Evolutionary conservation across 176 grass and related monocot genomes (phyloP).

Genomic region (Otatea glauca): DNA sequence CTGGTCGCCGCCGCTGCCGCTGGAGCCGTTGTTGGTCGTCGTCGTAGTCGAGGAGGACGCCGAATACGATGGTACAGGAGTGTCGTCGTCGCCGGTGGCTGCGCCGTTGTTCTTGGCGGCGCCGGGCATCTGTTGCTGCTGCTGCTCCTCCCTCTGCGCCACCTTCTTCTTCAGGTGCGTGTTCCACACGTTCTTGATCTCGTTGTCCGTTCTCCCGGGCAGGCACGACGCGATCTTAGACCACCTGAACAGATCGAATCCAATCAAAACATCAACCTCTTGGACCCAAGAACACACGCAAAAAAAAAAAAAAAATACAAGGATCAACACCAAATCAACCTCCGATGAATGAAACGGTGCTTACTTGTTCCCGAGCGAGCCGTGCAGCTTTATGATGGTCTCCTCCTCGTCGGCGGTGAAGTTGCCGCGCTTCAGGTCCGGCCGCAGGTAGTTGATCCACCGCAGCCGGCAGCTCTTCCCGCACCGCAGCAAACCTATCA

Average conservation of each 20-base stretch:
- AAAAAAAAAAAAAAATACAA: neutral
- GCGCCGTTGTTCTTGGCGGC: neutral
- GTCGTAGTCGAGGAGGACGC: slow-evolving; percentile 44
- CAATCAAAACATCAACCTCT: neutral
- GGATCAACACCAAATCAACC: neutral
- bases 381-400: slow-evolving; percentile 76
- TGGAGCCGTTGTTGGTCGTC: slow-evolving; percentile 35
- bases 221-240: slow-evolving; percentile 84
- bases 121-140: neutral
- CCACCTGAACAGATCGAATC: slow-evolving; percentile 51
- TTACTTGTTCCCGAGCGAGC: slow-evolving; percentile 86
- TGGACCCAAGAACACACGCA: neutral
- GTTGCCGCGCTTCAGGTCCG: slow-evolving; percentile 89
- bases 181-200: slow-evolving; percentile 99
- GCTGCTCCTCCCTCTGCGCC: slow-evolving; percentile 25
- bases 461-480: slow-evolving; percentile 91
- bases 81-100: neutral
- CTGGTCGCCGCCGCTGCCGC: slow-evolving; percentile 44
- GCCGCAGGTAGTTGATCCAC: slow-evolving; percentile 96
- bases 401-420: slow-evolving; percentile 83
- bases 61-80: slow-evolving; percentile 19
- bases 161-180: slow-evolving; percentile 87
- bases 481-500: slow-evolving; percentile 74
- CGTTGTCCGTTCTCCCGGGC: slow-evolving; percentile 91
- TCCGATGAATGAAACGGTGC: neutral